These are phyloP conservation scores for Leishmania tarentolae DNA, from an alignment of 208 protist genomes.

Conservation along the genomic window DNA sequence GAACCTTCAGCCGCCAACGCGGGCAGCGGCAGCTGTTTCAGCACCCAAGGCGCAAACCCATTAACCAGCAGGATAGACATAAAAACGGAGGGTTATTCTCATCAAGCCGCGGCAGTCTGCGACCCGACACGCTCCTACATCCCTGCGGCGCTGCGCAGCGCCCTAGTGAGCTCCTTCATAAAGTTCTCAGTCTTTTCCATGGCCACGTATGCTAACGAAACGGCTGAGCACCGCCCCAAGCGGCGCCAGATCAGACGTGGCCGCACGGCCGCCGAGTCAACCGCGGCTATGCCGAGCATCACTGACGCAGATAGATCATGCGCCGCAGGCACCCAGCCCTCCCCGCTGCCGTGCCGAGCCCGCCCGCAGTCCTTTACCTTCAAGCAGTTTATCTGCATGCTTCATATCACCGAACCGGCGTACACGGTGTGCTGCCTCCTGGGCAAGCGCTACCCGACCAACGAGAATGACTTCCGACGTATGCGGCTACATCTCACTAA, in stretches of 20 bases:
- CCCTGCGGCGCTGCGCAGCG: constrained; percentile 85
- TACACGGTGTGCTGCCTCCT: constrained; percentile 91
- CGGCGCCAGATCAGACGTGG: constrained; percentile 1
- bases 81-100: too few species aligned
- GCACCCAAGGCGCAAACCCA: background rate
- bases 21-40: background rate
- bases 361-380: constrained; percentile 49
- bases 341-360: background rate
- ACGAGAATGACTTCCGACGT: constrained; percentile 63
- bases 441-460: constrained; percentile 93
- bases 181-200: constrained; percentile 93
- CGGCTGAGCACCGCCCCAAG: constrained; percentile 50
- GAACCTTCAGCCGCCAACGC: background rate
- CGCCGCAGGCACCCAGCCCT: background rate
- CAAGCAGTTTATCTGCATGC: constrained; percentile 76
- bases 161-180: constrained; percentile 83
- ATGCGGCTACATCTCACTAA: constrained; percentile 42
- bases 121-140: constrained; percentile 27
- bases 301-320: background rate
- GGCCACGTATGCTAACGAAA: constrained; percentile 95
- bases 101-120: background rate
- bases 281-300: background rate
- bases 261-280: background rate
- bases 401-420: constrained; percentile 85
- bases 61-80: background rate